These are phyloP conservation scores for Coccinonectria pachysandricola DNA, from an alignment of 2,329 filamentous ascomycete species.

Conservation along the genomic window DNA sequence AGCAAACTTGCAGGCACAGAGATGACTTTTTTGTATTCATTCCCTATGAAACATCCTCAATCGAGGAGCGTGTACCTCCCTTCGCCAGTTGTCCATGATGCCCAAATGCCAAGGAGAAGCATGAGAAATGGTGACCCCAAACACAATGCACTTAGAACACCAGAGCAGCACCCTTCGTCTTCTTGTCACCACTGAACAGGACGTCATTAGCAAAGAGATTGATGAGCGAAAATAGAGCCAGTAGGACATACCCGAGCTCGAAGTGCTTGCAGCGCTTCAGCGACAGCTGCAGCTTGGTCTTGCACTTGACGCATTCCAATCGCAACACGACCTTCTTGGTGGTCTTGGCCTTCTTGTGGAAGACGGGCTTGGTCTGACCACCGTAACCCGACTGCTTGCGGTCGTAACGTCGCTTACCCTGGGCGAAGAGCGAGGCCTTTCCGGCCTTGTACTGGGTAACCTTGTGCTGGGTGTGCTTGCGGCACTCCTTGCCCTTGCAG, in stretches of 20 bases:
- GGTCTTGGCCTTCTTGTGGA: constrained; percentile 99
- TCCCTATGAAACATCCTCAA: constrained; percentile 36
- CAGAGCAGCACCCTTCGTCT: constrained; percentile 99
- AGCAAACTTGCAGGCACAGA: constrained; percentile 16
- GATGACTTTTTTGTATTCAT: constrained; percentile 27
- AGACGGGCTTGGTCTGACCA: constrained; percentile 99
- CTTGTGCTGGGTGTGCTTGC: constrained; percentile 84
- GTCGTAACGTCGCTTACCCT: constrained; percentile 99
- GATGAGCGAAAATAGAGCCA: too few relatives aligned
- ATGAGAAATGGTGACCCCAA: constrained; percentile 31
- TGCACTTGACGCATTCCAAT: constrained; percentile 95
- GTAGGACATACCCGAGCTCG: constrained; percentile 95
- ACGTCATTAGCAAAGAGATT: too few relatives aligned
- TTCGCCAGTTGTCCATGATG: constrained; percentile 41
- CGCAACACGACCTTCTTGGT: constrained; percentile 99
- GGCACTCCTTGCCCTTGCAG: constrained; percentile 94
- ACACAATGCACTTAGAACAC: constrained; percentile 78
- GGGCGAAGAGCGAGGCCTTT: constrained; percentile 91
- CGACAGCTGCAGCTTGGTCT: constrained; percentile 94
- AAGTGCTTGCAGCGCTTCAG: constrained; percentile 99
- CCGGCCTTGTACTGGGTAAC: constrained; percentile 96
- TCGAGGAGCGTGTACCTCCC: constrained; percentile 35
- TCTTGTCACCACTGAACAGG: constrained; percentile 90
- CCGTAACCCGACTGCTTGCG: constrained; percentile 98
- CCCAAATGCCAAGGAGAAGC: constrained; percentile 34